A percentile compares a stretch with the other conserved stretches of the same genome.
Evolutionary conservation across 202 grass and related monocot species (phyloP).

Genomic region (Carex sylvatica): DNA sequence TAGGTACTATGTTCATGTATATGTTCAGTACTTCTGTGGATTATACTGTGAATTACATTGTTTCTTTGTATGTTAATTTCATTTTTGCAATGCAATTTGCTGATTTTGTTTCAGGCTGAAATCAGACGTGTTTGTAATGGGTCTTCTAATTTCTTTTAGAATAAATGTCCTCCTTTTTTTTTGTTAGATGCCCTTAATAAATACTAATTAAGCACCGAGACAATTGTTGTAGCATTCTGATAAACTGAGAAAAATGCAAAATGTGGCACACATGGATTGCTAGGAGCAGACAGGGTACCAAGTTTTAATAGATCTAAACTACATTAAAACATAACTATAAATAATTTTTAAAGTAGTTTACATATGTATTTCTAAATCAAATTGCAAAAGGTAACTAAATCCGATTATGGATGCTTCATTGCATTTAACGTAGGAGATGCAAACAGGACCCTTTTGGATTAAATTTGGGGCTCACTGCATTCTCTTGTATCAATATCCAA

Average conservation of each 20-base stretch:
- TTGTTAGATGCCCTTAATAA: not conserved
- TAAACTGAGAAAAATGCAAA: not conserved
- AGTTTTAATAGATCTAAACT: not conserved
- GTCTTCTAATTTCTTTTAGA: not conserved
- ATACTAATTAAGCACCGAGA: too few relatives aligned
- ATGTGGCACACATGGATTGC: too few relatives aligned
- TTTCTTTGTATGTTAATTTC: not conserved
- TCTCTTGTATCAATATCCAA: too few relatives aligned
- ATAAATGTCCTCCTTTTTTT: not conserved
- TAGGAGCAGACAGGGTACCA: not conserved
- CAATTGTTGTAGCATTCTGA: not conserved
- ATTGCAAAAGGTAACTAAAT: not conserved
- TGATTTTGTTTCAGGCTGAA: not conserved
- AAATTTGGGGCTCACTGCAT: too few relatives aligned
- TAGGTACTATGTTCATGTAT: not conserved
- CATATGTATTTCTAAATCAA: not conserved
- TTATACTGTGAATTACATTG: not conserved
- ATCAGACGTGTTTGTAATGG: not conserved
- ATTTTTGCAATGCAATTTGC: not conserved
- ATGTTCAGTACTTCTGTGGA: not conserved
- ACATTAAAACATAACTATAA: not conserved
- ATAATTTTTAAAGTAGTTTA: not conserved
- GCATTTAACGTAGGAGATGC: too few relatives aligned
- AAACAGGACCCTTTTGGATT: too few relatives aligned
- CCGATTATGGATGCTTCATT: too few relatives aligned